These are phyloP conservation scores for Cyclostephanos tholiformis DNA, from an alignment of 108 stramenopile genomes.

Conservation along the genomic window DNA sequence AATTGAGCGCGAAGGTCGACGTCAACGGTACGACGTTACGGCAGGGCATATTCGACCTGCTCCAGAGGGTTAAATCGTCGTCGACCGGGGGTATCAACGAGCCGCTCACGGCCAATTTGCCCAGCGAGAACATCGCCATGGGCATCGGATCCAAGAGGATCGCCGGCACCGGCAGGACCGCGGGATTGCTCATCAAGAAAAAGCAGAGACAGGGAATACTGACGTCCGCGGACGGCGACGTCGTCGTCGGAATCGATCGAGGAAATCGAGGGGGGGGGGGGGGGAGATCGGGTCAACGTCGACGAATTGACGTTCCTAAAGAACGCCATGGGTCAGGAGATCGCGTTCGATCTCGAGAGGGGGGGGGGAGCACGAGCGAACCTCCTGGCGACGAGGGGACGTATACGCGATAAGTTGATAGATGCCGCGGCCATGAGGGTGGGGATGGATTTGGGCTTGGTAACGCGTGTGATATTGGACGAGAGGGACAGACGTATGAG, in stretches of 20 bases:
- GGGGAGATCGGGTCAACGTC: slow-evolving; percentile 16
- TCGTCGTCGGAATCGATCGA: slow-evolving; percentile 33
- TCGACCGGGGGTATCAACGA: slow-evolving; percentile 49
- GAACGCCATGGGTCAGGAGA: slow-evolving; percentile 88
- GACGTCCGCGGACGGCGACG: slow-evolving; percentile 44
- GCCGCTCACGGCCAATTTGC: slow-evolving; percentile 85
- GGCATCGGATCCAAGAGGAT: slow-evolving; percentile 86
- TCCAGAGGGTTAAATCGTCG: slow-evolving; percentile 82
- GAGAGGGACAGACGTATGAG: slow-evolving; percentile 56
- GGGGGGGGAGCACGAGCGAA: slow-evolving; percentile 87
- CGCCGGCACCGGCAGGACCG: slow-evolving; percentile 89
- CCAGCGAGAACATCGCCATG: slow-evolving; percentile 86
- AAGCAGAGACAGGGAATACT: slow-evolving; percentile 73
- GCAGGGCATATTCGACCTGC: slow-evolving; percentile 77
- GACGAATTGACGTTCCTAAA: slow-evolving; percentile 82
- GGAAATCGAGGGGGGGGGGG: slow-evolving; percentile 38
- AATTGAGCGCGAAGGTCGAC: slow-evolving; percentile 77
- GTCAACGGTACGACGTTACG: slow-evolving; percentile 63
- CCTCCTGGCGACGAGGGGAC: slow-evolving; percentile 61
- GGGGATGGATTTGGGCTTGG: slow-evolving; percentile 69
- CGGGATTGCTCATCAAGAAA: slow-evolving; percentile 74
- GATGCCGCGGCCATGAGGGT: slow-evolving; percentile 86
- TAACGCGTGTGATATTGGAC: slow-evolving; percentile 46
- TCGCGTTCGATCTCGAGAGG: slow-evolving; percentile 85
- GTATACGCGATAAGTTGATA: slow-evolving; percentile 66